Evolutionary conservation across 352 stramenopile genomes (phyloP), one percentile per base, ranked within the genome.

Genomic region (Plasmopara viticola): DNA sequence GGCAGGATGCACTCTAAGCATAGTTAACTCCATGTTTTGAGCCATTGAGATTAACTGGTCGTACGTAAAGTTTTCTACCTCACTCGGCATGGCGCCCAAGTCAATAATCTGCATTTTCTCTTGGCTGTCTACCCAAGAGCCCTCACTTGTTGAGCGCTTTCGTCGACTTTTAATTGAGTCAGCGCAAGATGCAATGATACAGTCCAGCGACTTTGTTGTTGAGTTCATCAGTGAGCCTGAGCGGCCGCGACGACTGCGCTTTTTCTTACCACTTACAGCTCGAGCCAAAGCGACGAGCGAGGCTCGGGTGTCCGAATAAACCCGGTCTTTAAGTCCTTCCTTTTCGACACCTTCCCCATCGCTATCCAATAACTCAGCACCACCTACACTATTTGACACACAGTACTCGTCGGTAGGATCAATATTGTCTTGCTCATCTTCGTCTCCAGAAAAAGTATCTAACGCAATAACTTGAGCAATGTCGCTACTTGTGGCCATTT

Each of bases 11-110:
- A 60, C 59, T 34, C 62, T 49, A 13, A 82, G 12, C 65, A 88
- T 69, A 42, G 66, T 85, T 13, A 75, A 62, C 49, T 87, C 73
- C 52, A 92, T 65, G 46, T 86, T 92, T 37, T 87, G 74, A 2
- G 78, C 78, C 60, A 92, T 87, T 6, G 78, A 78, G 39, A 84
- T 72, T 46, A 92, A 66, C 46, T 92, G 78, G 35, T 87, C 78
- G 15, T 80, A 60, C 9, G 78, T 86, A 29, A 89, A 89, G 33
- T 86, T 89, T 58, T 92, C 82, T 13, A 87, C 62, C 44, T 87
- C 68, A 44, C 71, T 86, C 6, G 65, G 69, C 38, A 81, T 52
- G 12, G 58, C 56, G 6, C 46, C 48, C 14, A 64, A 37, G 30
- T 64, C 66, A 28, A 44, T 67, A 25, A 59, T 62, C 31, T 66